Evolutionary conservation across 495 filamentous ascomycete species (phyloP), one percentile per base, ranked within the genome.

Genomic region (Glonium stellatum): DNA sequence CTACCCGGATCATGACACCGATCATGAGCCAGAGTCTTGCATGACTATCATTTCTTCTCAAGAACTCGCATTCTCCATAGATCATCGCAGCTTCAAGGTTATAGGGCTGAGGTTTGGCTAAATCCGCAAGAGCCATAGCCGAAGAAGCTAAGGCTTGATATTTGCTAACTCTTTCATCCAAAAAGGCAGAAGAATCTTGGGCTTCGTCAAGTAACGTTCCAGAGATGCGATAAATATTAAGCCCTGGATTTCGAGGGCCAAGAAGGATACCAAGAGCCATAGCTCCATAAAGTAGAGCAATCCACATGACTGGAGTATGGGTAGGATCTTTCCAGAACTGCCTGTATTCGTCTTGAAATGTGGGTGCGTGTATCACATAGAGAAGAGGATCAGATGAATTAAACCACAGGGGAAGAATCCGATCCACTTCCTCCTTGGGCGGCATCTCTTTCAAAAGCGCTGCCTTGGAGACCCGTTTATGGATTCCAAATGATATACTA

Each of bases 271-370:
- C 61, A 5, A 72, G 55, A 55, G 67, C 65, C 61, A 74, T 58
- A 12, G 68, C 67, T n/a, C 62, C 61, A 48, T 66, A 72, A 0
- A 73, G 58, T 4, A 74, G 58, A 8, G 67, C 71, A 11, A 74
- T 63, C 72, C 72, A 74, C 63, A 70, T 73, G 6, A 59, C 55
- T 4, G 70, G 62, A 12, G 66, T 69, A 2, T 64, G 23, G 1
- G 60, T 57, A 4, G 71, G 67, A 23, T 67, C 63, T 57, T 59
- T 63, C 70, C 70, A 73, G 57, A 75, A 73, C 22, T 70, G 61
- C 51, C 65, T 65, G 55, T 75, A 75, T 62, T 75, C 72, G 52
- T 71, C 63, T 37, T 70, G 70, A 34, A 75, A 75, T 1, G 66
- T 73, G 1, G 71, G 72, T 1, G 64, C 63, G 58, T 75, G 72